These are phyloP conservation scores for Rhizopus sp. DNA, from an alignment of 371 early-diverging fungal genomes.

Conservation along the genomic window DNA sequence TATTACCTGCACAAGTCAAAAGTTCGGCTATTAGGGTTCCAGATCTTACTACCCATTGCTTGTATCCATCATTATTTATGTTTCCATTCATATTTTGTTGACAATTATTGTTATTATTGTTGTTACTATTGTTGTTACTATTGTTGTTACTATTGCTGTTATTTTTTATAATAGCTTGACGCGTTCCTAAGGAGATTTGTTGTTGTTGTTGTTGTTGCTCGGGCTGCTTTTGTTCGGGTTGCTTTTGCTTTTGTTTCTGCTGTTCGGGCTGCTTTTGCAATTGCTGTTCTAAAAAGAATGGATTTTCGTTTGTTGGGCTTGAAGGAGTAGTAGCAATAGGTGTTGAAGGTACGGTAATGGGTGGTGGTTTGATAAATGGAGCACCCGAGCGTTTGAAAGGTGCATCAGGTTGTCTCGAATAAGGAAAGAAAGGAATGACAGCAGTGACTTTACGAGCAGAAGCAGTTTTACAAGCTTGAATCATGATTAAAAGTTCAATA, in stretches of 20 bases:
- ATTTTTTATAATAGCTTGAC: too few species aligned
- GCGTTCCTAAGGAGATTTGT: constrained; percentile 17
- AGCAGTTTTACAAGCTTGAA: constrained; percentile 88
- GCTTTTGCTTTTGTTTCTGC: too few species aligned
- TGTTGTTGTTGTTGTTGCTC: too few species aligned
- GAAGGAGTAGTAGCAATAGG: constrained; percentile 26
- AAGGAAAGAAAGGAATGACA: constrained; percentile 94
- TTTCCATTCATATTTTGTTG: background rate
- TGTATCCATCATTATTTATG: constrained; percentile 14
- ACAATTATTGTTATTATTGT: background rate
- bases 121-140: too few species aligned
- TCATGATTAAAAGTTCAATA: constrained; percentile 80
- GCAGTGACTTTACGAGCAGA: constrained; percentile 86
- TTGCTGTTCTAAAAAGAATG: constrained; percentile 6
- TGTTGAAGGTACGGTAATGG: constrained; percentile 37
- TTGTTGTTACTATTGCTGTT: background rate
- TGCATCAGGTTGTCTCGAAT: constrained; percentile 80
- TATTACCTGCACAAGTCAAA: constrained; percentile 60
- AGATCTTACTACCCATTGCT: constrained; percentile 45
- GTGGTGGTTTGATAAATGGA: constrained; percentile 47
- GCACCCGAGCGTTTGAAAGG: constrained; percentile 60
- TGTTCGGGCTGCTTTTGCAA: too few species aligned
- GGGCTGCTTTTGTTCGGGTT: too few species aligned
- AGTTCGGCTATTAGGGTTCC: constrained; percentile 85
- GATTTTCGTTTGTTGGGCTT: constrained; percentile 21